These are phyloP conservation scores for Hyphopichia burtonii DNA, from an alignment of 1,139 yeast genomes.

Conservation along the genomic window DNA sequence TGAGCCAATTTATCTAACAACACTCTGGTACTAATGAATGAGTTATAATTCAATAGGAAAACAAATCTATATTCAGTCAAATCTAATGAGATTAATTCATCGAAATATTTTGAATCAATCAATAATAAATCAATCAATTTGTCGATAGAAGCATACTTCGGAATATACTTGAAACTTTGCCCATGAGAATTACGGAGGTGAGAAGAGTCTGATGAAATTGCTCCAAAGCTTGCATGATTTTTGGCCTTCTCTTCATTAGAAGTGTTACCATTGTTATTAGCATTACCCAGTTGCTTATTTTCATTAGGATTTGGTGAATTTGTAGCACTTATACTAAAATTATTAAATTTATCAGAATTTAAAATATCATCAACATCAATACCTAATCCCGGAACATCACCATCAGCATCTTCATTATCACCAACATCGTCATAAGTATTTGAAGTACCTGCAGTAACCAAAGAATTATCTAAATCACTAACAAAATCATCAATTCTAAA, in stretches of 20 bases:
- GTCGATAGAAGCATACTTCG: slow-evolving; percentile 43
- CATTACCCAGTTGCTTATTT: neutral
- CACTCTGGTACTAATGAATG: slow-evolving; percentile 43
- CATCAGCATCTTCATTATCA: slow-evolving; percentile 34
- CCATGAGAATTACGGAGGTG: neutral
- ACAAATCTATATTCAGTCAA: slow-evolving; percentile 45
- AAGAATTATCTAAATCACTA: slow-evolving; percentile 25
- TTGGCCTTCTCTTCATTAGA: slow-evolving; percentile 5
- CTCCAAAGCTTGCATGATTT: slow-evolving; percentile 4
- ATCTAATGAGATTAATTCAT: slow-evolving; percentile 38
- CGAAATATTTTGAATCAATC: slow-evolving; percentile 39
- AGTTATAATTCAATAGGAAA: slow-evolving; percentile 42
- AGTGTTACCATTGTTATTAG: neutral
- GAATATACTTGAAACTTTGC: slow-evolving; percentile 29
- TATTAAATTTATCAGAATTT: slow-evolving; percentile 42
- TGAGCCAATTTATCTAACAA: slow-evolving; percentile 44
- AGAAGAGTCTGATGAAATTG: slow-evolving; percentile 8
- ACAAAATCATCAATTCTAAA: slow-evolving; percentile 43
- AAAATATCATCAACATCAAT: slow-evolving; percentile 48
- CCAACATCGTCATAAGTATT: slow-evolving; percentile 18
- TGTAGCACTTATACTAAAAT: slow-evolving; percentile 20
- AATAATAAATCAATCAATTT: slow-evolving; percentile 42
- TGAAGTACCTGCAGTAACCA: slow-evolving; percentile 17
- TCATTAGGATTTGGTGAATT: slow-evolving; percentile 12
- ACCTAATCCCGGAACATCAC: slow-evolving; percentile 42